Base-by-base conservation (phyloP, 2,329 filamentous ascomycete genomes). In the Alternaria triticimaculans region DNA sequence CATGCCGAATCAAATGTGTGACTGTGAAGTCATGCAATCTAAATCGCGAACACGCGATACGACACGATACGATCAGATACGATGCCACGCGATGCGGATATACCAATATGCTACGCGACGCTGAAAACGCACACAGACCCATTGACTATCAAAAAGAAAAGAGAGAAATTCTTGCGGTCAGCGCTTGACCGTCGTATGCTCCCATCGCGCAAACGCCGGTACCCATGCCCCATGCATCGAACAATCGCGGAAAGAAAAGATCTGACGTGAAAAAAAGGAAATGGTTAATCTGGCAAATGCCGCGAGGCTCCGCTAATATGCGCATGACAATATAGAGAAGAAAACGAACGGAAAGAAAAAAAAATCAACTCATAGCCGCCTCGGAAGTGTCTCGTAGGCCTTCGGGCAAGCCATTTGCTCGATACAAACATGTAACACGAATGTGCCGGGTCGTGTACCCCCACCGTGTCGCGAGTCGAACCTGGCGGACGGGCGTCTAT, bases 131-230 rank as follows among this genome's bases (percentile, higher is more conserved):
- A 50, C n/a, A 33, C 44, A 23, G 15, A 10, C 4, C 3, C 15
- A 12, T 11, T 44, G 18, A 37, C 33, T 37, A 1, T n/a, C 1
- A 23, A 41, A 21, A 54, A 15, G 14, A 26, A 23, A 44, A 4
- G n/a, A 7, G 33, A 30, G 50, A 55, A 62, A 44, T 41, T 43
- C 18, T 46, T 37, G 50, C 62, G 59, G 59, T 64, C 62, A 64
- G 62, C 62, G 58, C 62, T 64, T 64, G 62, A 64, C 59, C 62
- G 59, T 64, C 59, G 20, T 30, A 41, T 56, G 49, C 49, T 53
- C 48, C 20, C 50, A 30, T 55, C 23, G 44, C 57, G 41, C 55
- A 50, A 28, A 58, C 28, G 23, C 51, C 51, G 18, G 23, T 28
- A 41, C 44, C 50, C 51, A 60, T 60, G 58, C 44, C 23, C 26